Evolutionary conservation across 257 asterid genomes (phyloP).

Genomic region (Solanum tacnaense): DNA sequence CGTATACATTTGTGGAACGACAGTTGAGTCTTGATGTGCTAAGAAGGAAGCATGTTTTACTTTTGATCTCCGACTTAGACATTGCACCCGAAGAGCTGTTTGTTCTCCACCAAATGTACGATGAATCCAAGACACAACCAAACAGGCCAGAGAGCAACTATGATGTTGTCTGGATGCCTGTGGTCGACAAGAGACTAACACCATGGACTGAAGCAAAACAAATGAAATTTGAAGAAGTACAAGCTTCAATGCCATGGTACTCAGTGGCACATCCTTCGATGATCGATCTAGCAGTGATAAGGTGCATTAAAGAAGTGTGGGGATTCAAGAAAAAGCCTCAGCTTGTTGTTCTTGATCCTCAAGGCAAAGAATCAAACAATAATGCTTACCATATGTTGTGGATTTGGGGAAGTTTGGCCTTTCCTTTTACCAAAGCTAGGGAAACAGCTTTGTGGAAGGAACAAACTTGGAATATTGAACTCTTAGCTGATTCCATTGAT

Average conservation of each 20-base stretch:
- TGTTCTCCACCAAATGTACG: slow-evolving; percentile 63
- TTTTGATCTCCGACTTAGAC: slow-evolving; percentile 63
- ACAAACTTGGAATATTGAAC: slow-evolving; percentile 49
- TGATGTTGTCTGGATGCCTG: slow-evolving; percentile 84
- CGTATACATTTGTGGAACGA: background rate
- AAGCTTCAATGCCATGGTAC: slow-evolving; percentile 69
- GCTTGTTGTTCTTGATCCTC: slow-evolving; percentile 75
- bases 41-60: slow-evolving; percentile 56
- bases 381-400: slow-evolving; percentile 87
- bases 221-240: slow-evolving; percentile 23
- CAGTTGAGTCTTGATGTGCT: slow-evolving; percentile 56
- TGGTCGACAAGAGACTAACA: slow-evolving; percentile 19
- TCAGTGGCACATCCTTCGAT: slow-evolving; percentile 59
- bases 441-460: slow-evolving; percentile 70
- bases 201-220: slow-evolving; percentile 16
- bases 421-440: slow-evolving; percentile 54
- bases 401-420: slow-evolving; percentile 84
- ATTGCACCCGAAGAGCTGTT: slow-evolving; percentile 59
- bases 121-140: slow-evolving; percentile 26
- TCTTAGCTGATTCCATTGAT: slow-evolving; percentile 63
- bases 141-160: slow-evolving; percentile 40
- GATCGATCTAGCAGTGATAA: slow-evolving; percentile 47
- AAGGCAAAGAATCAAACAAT: slow-evolving; percentile 52
- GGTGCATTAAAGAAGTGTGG: slow-evolving; percentile 52
- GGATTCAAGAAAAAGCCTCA: slow-evolving; percentile 52